Conservation (phyloP, 2,329 filamentous ascomycete species). For the Ambrosiella xylebori region DNA sequence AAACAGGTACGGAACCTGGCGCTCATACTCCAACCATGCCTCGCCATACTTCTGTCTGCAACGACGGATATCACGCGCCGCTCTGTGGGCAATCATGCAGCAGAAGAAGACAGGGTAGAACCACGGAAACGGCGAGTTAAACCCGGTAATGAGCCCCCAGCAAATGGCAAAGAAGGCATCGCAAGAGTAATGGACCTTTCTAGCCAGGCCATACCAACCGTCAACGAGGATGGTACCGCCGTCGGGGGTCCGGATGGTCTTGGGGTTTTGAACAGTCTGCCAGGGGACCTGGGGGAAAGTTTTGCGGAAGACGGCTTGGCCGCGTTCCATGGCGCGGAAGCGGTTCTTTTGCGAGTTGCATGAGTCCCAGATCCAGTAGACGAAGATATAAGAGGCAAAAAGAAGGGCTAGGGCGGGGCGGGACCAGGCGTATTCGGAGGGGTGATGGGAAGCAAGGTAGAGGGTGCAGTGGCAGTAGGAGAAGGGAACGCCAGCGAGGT, state of each 20-base stretch:
- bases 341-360: slow-evolving; percentile 88
- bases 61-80: slow-evolving; percentile 55
- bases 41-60: slow-evolving; percentile 70
- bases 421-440: slow-evolving; percentile 62
- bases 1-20: slow-evolving; percentile 64
- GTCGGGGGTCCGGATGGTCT: slow-evolving; percentile 53
- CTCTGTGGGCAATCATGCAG: slow-evolving; percentile 67
- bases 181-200: slow-evolving; percentile 40
- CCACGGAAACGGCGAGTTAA: slow-evolving; percentile 63
- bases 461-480: slow-evolving; percentile 90
- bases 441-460: slow-evolving; percentile 70
- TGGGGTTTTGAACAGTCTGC: slow-evolving; percentile 66
- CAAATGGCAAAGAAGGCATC: slow-evolving; percentile 32
- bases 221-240: slow-evolving; percentile 67
- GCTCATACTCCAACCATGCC: slow-evolving; percentile 65
- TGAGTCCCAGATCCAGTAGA: slow-evolving; percentile 87
- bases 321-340: slow-evolving; percentile 66
- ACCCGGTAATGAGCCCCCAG: slow-evolving; percentile 35
- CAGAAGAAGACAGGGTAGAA: slow-evolving; percentile 78
- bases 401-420: slow-evolving; percentile 46
- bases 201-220: slow-evolving; percentile 65
- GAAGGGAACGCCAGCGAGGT: slow-evolving; percentile 75
- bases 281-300: slow-evolving; percentile 86
- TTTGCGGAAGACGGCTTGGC: slow-evolving; percentile 50
- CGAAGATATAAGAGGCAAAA: slow-evolving; percentile 56